phyloP scores from a whole-genome alignment of 805 yeast species.

The Kodamaea laetipori region DNA sequence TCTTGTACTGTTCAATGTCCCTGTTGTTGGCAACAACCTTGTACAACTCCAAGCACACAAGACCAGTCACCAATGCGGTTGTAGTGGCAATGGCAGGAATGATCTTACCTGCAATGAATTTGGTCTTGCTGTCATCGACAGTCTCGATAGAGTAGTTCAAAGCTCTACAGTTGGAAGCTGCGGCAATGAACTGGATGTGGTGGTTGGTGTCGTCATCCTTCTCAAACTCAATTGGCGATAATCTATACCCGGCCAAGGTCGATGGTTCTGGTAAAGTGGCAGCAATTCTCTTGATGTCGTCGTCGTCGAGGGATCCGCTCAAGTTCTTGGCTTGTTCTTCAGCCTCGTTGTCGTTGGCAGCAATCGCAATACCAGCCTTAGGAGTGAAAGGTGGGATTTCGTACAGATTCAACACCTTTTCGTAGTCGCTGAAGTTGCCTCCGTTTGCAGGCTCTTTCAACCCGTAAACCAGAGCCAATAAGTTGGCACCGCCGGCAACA shows the following conservation, averaged over 20 bases:
- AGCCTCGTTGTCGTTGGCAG: conserved; percentile 83
- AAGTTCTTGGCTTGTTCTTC: conserved; percentile 66
- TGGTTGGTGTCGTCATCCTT: conserved; percentile 97
- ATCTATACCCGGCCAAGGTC: conserved; percentile 82
- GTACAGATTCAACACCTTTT: conserved; percentile 52
- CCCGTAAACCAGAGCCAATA: conserved; percentile 89
- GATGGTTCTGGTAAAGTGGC: conserved; percentile 86
- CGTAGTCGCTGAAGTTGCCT: conserved; percentile 53
- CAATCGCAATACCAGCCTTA: conserved; percentile 72
- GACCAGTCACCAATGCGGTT: conserved; percentile 95
- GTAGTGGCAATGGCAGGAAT: conserved; percentile 99
- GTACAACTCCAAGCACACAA: conserved; percentile 87
- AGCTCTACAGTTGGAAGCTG: conserved; percentile 96
- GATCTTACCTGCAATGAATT: conserved; percentile 96
- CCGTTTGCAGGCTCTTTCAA: conserved; percentile 67
- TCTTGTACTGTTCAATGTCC: conserved; percentile 82
- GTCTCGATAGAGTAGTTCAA: conserved; percentile 84
- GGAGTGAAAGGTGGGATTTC: conserved; percentile 65
- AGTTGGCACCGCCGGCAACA: conserved; percentile 84
- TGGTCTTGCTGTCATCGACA: conserved; percentile 87
- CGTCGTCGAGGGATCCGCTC: conserved; percentile 52
- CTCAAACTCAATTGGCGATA: conserved; percentile 91
- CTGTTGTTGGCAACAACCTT: conserved; percentile 79
- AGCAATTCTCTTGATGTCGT: conserved; percentile 67
- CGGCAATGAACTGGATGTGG: conserved; percentile 93